phyloP scores from a whole-genome alignment of 257 asterid species.

The Striga asiatica region DNA sequence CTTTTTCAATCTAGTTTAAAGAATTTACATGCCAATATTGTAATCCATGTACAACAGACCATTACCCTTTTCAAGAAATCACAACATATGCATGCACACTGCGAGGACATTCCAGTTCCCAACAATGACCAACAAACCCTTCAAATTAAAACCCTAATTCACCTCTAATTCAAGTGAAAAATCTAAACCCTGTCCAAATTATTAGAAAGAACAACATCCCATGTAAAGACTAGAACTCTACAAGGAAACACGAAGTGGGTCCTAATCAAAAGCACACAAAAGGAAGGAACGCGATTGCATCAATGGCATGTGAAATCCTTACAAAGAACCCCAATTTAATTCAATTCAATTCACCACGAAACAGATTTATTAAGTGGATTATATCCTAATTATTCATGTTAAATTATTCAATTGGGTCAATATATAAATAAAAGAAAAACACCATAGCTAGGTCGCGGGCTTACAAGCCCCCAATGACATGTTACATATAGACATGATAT shows the following conservation, averaged over 20 bases:
- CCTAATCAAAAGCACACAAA: conserved; percentile 14
- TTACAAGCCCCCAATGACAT: conserved; percentile 21
- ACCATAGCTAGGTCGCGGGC: conserved; percentile 25
- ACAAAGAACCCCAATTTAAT: too few relatives aligned
- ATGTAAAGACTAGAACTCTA: conserved; percentile 4
- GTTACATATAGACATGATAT: conserved; percentile 25
- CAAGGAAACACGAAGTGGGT: conserved; percentile 17
- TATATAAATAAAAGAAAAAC: too few relatives aligned
- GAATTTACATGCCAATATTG: conserved; percentile 23
- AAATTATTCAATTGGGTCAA: conserved; percentile 11
- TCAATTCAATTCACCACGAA: too few relatives aligned
- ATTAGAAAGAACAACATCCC: background rate
- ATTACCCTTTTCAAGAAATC: conserved; percentile 1
- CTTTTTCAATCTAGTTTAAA: conserved; percentile 7
- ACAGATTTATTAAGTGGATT: background rate
- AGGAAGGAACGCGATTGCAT: conserved; percentile 12
- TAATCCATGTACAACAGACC: background rate
- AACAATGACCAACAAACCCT: conserved; percentile 8
- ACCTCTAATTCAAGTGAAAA: conserved; percentile 8
- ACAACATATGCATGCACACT: conserved; percentile 9
- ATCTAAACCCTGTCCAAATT: conserved; percentile 14
- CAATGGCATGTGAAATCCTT: conserved; percentile 27
- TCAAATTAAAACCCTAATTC: conserved; percentile 25
- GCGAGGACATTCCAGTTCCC: conserved; percentile 17
- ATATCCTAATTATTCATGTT: background rate